These are phyloP conservation scores for Aspergillus oerlinghausenensis DNA, from an alignment of 2,329 filamentous ascomycete species.

Conservation along the genomic window DNA sequence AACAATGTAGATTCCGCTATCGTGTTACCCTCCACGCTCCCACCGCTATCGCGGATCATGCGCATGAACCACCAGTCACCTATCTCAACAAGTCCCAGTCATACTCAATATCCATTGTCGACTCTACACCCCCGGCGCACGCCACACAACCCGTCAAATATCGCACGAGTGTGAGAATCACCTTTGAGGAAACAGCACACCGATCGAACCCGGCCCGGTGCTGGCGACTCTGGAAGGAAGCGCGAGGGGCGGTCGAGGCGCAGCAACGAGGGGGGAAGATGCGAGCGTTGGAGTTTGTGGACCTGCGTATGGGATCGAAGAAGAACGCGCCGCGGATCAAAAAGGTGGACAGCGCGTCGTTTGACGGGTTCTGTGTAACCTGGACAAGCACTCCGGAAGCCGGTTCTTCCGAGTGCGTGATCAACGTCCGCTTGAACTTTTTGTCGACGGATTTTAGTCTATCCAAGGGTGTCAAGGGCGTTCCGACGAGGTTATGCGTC, in stretches of 20 bases:
- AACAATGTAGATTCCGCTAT: constrained; percentile 49
- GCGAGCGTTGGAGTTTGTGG: constrained; percentile 1
- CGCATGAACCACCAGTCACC: constrained; percentile 87
- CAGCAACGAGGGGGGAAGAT: constrained; percentile 63
- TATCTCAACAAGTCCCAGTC: constrained; percentile 97
- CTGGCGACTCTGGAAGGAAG: constrained; percentile 89
- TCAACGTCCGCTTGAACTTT: constrained; percentile 91
- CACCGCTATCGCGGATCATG: constrained; percentile 81
- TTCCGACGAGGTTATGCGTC: constrained; percentile 79
- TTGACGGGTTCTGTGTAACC: constrained; percentile 10
- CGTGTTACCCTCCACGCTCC: constrained; percentile 83
- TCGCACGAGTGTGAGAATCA: constrained; percentile 80
- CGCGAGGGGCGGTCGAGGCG: constrained; percentile 79
- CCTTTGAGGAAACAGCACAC: constrained; percentile 89
- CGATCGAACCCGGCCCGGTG: constrained; percentile 70
- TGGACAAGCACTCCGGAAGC: constrained; percentile 24
- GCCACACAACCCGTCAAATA: constrained; percentile 62
- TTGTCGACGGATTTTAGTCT: constrained; percentile 94
- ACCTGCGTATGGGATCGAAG: not conserved
- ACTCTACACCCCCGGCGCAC: constrained; percentile 61
- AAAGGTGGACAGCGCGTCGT: constrained; percentile 1
- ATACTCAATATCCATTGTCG: constrained; percentile 76
- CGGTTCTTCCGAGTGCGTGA: constrained; percentile 63
- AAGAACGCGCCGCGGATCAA: not conserved
- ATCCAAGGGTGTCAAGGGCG: constrained; percentile 92